phyloP scores from a whole-genome alignment of 1,139 yeast species.

The Komagataea norvegica region DNA sequence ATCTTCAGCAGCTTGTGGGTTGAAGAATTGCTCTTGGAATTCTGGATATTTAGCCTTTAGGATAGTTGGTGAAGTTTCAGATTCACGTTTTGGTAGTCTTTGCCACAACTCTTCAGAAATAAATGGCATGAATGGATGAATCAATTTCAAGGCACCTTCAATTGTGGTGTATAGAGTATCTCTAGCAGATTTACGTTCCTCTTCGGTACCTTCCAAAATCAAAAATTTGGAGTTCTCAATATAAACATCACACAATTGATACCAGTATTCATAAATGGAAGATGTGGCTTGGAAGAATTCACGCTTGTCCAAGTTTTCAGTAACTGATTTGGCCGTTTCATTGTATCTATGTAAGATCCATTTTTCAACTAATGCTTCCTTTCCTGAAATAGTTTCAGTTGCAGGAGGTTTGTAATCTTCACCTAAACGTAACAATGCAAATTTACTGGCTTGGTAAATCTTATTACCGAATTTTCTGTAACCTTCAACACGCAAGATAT shows the following conservation, averaged over 20 bases:
- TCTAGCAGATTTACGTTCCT: slow-evolving; percentile 82
- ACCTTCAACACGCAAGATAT: slow-evolving; percentile 95
- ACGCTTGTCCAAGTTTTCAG: slow-evolving; percentile 69
- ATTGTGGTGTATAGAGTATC: slow-evolving; percentile 91
- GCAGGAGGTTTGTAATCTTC: slow-evolving; percentile 81
- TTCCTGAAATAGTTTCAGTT: slow-evolving; percentile 56
- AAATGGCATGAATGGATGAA: slow-evolving; percentile 98
- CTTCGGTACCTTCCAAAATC: slow-evolving; percentile 85
- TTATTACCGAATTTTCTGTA: slow-evolving; percentile 99
- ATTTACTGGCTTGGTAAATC: slow-evolving; percentile 97
- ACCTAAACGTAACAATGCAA: slow-evolving; percentile 90
- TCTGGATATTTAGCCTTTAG: slow-evolving; percentile 77
- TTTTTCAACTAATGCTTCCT: slow-evolving; percentile 88
- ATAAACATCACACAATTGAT: slow-evolving; percentile 93
- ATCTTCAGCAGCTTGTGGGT: slow-evolving; percentile 59
- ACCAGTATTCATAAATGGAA: slow-evolving; percentile 90
- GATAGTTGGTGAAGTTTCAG: slow-evolving; percentile 68
- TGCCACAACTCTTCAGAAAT: slow-evolving; percentile 99
- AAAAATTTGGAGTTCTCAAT: slow-evolving; percentile 94
- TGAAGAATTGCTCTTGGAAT: slow-evolving; percentile 54
- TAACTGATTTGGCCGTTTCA: slow-evolving; percentile 59
- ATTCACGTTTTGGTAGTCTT: slow-evolving; percentile 84
- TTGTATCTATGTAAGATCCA: slow-evolving; percentile 92
- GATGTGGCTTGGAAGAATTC: slow-evolving; percentile 87
- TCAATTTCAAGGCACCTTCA: slow-evolving; percentile 85